Evolutionary conservation across 2,329 filamentous ascomycete genomes (phyloP), one percentile per base, ranked within the genome.

Genomic region (Rosellinia necatrix): DNA sequence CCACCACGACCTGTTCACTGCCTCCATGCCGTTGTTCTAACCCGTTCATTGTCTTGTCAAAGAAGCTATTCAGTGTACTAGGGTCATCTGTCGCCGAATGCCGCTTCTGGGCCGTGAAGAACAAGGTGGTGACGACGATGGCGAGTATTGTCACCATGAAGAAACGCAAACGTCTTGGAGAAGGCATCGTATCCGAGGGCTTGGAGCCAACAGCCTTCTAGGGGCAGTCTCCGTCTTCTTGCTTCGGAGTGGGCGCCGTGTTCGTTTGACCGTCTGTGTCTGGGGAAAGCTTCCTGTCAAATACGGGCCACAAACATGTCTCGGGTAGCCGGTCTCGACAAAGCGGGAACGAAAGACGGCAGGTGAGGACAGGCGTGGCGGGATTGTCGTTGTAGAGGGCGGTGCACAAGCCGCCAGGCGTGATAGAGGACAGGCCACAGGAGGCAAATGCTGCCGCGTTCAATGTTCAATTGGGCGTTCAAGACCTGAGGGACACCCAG

Each of bases 101-200:
- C 54, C 81, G 79, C 49, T 82, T 75, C 44, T 80, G 80, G n/a
- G 81, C 82, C 17, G 87, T 88, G 70, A 91, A 87, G 77, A 93
- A 91, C 64, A 96, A 77, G 51, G 88, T 76, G 41, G 87, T 79
- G 64, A 93, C 74, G 57, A 93, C 74, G 56, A 83, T 77, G 62
- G 86, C 78, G 64, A 92, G 64, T 53, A 86, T 78, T 53, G 87
- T 77, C 66, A 92, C 77, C 61, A 84, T 76, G 53, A 91, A 76
- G 64, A 88, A 76, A 69, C 87, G 86, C 66, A 91, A 69, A 65
- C 90, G 86, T 62, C 91, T 86, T 65, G 82, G 78, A 17, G 88
- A 88, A 66, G 85, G 83, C 88, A 91, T 91, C 35, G 35, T 64
- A 44, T 44, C 42, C 13, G 21, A 24, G 12, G 6, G 9, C 25